Evolutionary conservation across 805 yeast species (phyloP).

Genomic region (Suhomyces sp.): DNA sequence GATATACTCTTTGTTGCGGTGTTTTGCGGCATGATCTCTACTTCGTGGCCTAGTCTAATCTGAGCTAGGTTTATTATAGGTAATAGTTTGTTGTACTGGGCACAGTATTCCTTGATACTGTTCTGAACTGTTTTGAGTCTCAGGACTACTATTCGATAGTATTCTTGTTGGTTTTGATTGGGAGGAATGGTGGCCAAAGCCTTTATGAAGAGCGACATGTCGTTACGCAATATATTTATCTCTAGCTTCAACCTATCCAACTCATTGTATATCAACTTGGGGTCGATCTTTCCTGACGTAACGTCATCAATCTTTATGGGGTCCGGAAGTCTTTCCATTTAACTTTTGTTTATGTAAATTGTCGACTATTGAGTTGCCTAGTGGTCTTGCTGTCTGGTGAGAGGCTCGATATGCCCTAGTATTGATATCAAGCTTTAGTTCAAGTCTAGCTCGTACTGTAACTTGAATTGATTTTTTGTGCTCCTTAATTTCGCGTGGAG

Average conservation of each 20-base stretch:
- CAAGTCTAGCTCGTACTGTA: too few species aligned
- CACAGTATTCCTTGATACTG: conserved; percentile 42
- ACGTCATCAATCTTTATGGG: conserved; percentile 42
- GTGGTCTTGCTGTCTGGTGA: not conserved
- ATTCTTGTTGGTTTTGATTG: conserved; percentile 34
- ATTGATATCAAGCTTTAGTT: too few species aligned
- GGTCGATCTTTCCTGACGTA: conserved; percentile 40
- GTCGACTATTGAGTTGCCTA: not conserved
- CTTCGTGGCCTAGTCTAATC: conserved; percentile 48
- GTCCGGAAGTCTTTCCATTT: conserved; percentile 24
- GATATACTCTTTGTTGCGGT: not conserved
- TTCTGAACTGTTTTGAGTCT: conserved; percentile 35
- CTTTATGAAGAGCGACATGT: conserved; percentile 36
- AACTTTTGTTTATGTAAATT: too few species aligned
- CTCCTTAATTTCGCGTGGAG: not conserved
- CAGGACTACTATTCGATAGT: conserved; percentile 34
- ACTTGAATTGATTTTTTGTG: not conserved
- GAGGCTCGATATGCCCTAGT: not conserved
- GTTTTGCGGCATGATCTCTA: conserved; percentile 39
- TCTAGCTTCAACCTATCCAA: conserved; percentile 42
- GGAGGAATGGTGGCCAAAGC: conserved; percentile 35
- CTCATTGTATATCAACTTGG: conserved; percentile 42
- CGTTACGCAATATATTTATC: conserved; percentile 39
- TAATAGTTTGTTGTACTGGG: conserved; percentile 42
- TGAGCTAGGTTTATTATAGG: conserved; percentile 53